Evolutionary conservation across 306 rosid genomes (phyloP), one percentile per base, ranked within the genome.

Genomic region (Dalbergia cochinchinensis): DNA sequence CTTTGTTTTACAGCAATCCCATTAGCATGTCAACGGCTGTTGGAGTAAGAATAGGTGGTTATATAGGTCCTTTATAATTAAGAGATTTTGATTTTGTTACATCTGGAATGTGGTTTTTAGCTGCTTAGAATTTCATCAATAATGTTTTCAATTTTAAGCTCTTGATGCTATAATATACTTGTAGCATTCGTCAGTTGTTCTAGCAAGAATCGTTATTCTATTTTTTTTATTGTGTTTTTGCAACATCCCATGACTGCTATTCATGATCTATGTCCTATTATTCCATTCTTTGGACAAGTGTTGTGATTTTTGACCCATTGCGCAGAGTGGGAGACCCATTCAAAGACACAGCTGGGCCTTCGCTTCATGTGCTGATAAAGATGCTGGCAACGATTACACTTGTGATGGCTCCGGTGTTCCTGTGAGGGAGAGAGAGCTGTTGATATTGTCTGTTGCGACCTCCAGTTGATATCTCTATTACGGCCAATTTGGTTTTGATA

Each of bases 271-370:
- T 22, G 47, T 53, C 12, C 18, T 68, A 11, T 26, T 42, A 41
- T 68, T 78, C 15, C 26, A 10, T 33, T 39, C 41, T 66, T 73
- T 33, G 65, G 16, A 45, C 47, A n/a, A 64, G 62, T 82, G 11
- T 58, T 26, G 18, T 45, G 33, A 14, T 8, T 34, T 45, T 55
- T 82, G 0, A 8, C 65, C 83, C 20, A 70, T 81, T 35, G 60
- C 62, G 90, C 92, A 95, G 99, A 16, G 98, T 95, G 84, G 98
- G 99, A 68, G 99, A 95, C 67, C 99, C 98, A 15, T 95, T 95
- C 87, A 95, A 95, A 87, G 99, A 95, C 91, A 95, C 99, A 22
- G 98, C 98, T 7, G 99, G 99, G 81, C 99, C 99, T 80, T 95
- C 98, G 22, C 79, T 95, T 74, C 99, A 95, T 74, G 99, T 95